Conservation (phyloP, 345 rosid genomes). For the Citrus hindsii region DNA sequence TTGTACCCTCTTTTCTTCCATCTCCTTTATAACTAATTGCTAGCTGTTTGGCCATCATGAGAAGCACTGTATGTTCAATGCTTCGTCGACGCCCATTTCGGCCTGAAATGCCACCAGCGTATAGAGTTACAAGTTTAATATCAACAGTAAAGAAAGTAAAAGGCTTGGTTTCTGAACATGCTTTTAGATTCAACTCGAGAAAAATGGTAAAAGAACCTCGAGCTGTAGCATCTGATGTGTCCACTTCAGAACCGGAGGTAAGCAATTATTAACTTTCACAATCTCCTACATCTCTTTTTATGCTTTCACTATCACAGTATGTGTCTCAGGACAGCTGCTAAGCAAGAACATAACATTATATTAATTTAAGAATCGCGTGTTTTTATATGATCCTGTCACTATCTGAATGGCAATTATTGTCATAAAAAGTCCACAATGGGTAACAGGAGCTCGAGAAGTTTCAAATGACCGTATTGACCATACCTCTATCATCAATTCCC, state of each 20-base stretch:
- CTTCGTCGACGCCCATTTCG: not conserved
- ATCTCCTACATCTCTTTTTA: not conserved
- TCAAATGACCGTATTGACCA: constrained; percentile 1
- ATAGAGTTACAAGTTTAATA: not conserved
- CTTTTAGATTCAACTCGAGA: not conserved
- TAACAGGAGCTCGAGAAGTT: not conserved
- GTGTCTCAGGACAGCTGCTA: not conserved
- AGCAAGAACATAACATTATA: not conserved
- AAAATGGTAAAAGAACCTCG: not conserved
- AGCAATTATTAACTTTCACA: not conserved
- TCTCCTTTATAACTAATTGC: not conserved
- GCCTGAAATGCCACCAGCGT: not conserved
- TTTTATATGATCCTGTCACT: not conserved
- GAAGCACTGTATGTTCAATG: constrained; percentile 3
- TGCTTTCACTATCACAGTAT: not conserved
- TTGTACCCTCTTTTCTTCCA: not conserved
- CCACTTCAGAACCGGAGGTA: constrained; percentile 7
- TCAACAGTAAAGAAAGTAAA: constrained; percentile 3
- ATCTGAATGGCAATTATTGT: not conserved
- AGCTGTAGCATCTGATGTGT: constrained; percentile 18
- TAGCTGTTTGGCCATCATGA: not conserved
- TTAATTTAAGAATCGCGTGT: not conserved
- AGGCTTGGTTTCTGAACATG: not conserved
- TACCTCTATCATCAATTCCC: not conserved
- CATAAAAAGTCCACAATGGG: not conserved